Percentiles rank a stretch among this genome's conserved stretches.
These are phyloP conservation scores for Pisolithus tinctorius DNA, from an alignment of 768 basidiomycete genomes.

Conservation along the genomic window DNA sequence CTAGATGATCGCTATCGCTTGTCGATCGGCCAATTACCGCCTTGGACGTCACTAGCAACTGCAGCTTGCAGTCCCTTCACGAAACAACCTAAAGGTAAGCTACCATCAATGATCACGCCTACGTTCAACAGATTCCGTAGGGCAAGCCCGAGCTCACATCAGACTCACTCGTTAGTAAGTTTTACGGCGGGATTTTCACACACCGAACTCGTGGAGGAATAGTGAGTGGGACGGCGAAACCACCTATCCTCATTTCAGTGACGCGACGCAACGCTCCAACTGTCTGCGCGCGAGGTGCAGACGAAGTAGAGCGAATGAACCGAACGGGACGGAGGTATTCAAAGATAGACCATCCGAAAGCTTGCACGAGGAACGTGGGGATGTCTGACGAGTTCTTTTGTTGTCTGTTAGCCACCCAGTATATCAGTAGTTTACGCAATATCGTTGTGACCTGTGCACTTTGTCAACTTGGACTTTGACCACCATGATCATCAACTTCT, in stretches of 20 bases:
- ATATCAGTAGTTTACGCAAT: too few relatives aligned
- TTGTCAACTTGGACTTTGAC: not conserved
- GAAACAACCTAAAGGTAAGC: too few relatives aligned
- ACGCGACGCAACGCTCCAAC: slow-evolving; percentile 53
- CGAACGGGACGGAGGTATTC: not conserved
- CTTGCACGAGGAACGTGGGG: slow-evolving; percentile 10
- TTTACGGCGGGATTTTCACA: slow-evolving; percentile 45
- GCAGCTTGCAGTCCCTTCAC: too few relatives aligned
- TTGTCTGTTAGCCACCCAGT: too few relatives aligned
- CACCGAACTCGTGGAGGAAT: slow-evolving; percentile 13
- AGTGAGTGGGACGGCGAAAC: slow-evolving; percentile 16
- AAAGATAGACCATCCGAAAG: slow-evolving; percentile 9
- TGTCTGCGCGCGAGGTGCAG: slow-evolving; percentile 57
- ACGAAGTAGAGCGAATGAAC: slow-evolving; percentile 70
- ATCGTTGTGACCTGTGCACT: too few relatives aligned
- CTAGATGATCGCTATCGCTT: too few relatives aligned
- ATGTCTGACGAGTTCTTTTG: not conserved
- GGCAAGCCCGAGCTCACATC: slow-evolving; percentile 71
- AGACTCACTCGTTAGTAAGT: slow-evolving; percentile 62
- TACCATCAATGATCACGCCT: slow-evolving; percentile 52
- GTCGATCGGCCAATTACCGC: too few relatives aligned
- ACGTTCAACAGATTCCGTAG: slow-evolving; percentile 67
- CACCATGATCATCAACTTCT: not conserved
- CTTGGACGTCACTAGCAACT: too few relatives aligned
- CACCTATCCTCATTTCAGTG: slow-evolving; percentile 38